phyloP scores from a whole-genome alignment of 1,284 basidiomycete genomes.

The Cerioporus squamosus region DNA sequence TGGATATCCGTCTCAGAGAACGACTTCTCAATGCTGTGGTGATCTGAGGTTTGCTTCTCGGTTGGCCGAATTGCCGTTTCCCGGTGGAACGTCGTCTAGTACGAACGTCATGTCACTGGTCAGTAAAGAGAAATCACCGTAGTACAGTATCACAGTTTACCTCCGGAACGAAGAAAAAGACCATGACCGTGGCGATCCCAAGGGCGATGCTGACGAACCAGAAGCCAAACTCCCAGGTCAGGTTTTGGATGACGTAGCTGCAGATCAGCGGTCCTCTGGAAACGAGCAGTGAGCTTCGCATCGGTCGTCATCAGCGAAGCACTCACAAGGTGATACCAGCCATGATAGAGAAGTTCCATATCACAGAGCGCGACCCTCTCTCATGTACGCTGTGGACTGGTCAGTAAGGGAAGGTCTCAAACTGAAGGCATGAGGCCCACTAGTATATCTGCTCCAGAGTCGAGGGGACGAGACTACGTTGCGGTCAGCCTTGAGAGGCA shows the following conservation, averaged over 20 bases:
- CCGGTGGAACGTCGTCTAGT: conserved; percentile 37
- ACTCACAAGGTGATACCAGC: conserved; percentile 45
- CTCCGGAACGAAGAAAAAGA: conserved; percentile 50
- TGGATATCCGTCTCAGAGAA: neutral
- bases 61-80: neutral
- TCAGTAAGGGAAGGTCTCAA: neutral
- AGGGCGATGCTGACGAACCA: conserved; percentile 48
- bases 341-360: conserved; percentile 48
- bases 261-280: conserved; percentile 41
- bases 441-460: conserved; percentile 49
- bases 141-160: conserved; percentile 18
- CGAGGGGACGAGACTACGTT: conserved; percentile 42
- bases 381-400: conserved; percentile 42
- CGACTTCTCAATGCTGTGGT: conserved; percentile 22
- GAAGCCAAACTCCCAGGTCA: conserved; percentile 46
- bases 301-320: neutral
- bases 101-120: too few species aligned
- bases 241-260: conserved; percentile 45
- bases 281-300: neutral
- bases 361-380: conserved; percentile 43
- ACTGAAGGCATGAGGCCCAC: conserved; percentile 25
- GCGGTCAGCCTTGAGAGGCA: neutral
- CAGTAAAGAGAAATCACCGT: too few species aligned
- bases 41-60: conserved; percentile 24
- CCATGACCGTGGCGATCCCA: conserved; percentile 37